Base-by-base conservation (phyloP, 306 rosid species). In the Cercis canadensis region DNA sequence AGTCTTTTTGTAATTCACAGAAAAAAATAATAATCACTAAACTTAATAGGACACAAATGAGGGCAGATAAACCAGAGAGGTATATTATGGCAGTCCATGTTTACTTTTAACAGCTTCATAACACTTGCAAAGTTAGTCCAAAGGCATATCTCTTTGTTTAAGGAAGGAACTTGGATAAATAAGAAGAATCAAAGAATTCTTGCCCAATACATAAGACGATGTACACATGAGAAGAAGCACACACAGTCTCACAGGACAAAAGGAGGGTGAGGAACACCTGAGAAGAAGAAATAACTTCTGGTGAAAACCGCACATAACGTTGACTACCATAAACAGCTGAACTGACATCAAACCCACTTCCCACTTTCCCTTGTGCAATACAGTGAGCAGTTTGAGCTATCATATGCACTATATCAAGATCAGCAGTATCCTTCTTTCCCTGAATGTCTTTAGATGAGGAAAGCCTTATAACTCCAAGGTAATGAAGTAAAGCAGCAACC, bases 321-420 rank as follows among this genome's bases (percentile, higher is more conserved):
- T 94, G 99, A 83, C 99, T 91, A n/a, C 99, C 99, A 86, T 89
- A 91, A 74, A 91, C 97, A 11, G 97, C 99, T 78, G 99, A 91
- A 75, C 95, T 89, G 78, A 94, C 96, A 82, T 94, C 99, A 87
- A 91, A 94, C 62, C 99, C 99, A 69, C 99, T 91, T 62, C 99
- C 99, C 70, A 94, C 96, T 85, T 94, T 94, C 65, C 99, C 99
- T 54, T 94, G 99, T 32, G 99, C 96, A 78, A 91, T 77, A 74
- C 97, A 94, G 64, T 94, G 99, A 56, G 99, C 96, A 54, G 90
- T 89, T 86, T 94, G 99, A 84, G 99, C 91, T 74, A 94, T 89
- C 57, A 86, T 80, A 79, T 94, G 99, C 77, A 94, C 92, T 59
- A 83, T 15, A 78, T 94, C 96, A 67, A 89, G 87, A 77, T 83